These are phyloP conservation scores for Lactuca saligna DNA, from an alignment of 129 eudicot genomes.

Conservation along the genomic window DNA sequence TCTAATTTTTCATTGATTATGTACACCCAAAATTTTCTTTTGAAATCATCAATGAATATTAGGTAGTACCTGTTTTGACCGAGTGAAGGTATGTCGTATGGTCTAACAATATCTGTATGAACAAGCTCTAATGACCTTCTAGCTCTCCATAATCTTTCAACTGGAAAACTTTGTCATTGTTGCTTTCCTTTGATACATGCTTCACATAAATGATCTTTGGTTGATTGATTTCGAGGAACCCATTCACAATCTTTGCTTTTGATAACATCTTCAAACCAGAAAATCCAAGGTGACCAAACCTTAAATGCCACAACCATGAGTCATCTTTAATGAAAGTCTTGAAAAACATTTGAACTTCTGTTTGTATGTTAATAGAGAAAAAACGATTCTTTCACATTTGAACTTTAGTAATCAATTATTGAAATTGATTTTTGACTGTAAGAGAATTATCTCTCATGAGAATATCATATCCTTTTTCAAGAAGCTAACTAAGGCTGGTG, in stretches of 20 bases:
- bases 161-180: neutral
- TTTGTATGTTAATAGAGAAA: neutral
- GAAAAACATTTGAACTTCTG: neutral
- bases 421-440: neutral
- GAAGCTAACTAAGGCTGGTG: neutral
- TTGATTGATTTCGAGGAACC: neutral
- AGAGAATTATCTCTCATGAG: neutral
- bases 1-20: too few relatives aligned
- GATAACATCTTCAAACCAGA: neutral
- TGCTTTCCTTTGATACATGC: slow-evolving; percentile 3
- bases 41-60: too few relatives aligned
- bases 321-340: neutral
- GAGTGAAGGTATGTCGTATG: too few relatives aligned
- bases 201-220: neutral
- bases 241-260: neutral
- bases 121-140: too few relatives aligned
- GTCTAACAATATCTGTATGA: too few relatives aligned
- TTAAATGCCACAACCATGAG: neutral
- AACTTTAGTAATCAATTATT: neutral
- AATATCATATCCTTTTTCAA: slow-evolving; percentile 4
- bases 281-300: neutral
- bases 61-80: too few relatives aligned
- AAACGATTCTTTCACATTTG: neutral
- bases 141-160: too few relatives aligned
- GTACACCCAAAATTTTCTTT: too few relatives aligned